Evolutionary conservation across 306 rosid genomes (phyloP), one percentile per base, ranked within the genome.

Genomic region (Castanea crenata): DNA sequence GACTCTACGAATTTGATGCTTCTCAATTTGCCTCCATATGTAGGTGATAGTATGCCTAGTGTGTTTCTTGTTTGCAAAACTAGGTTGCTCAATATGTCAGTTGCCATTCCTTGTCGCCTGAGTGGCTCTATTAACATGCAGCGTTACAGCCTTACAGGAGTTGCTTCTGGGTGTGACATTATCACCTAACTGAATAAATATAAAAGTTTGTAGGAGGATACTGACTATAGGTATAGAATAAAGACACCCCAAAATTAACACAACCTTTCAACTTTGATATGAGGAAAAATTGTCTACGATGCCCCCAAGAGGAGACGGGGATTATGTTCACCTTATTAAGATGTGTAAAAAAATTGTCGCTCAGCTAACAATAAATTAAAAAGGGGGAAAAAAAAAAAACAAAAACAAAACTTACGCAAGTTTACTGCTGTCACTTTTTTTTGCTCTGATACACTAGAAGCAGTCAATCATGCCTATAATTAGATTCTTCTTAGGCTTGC

Each of bases 331-430:
- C 83, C 89, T 89, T 90, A 90, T 92, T 89, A 73, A 58, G 83
- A 83, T 82, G 72, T 76, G 73, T 54, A 78, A 61, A 84, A 87
- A 80, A 88, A 90, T 67, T 35, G 83, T 90, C 79, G 75, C 82
- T 71, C 82, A 49, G 76, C 90, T 82, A 85, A 74, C 72, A 80
- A n/a, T 51, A 81, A 83, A 82, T 85, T 80, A 77, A 32, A 75
- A 74, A 68, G 49, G 55, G 35, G 49, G 46, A 16, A 64, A 16
- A 55, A 81, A 72, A 64, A 7, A 44, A 62, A 70, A 70, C 68
- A 71, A 21, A 86, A 88, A 90, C 88, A 84, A 84, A 89, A 89
- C 86, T 86, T 74, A 83, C 80, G 78, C 77, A 76, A 86, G 86
- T 82, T 77, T 71, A 59, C 72, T 38, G 83, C 82, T 78, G 82